Conservation (phyloP, 108 stramenopile genomes). For the Cyclotella cryptica region DNA sequence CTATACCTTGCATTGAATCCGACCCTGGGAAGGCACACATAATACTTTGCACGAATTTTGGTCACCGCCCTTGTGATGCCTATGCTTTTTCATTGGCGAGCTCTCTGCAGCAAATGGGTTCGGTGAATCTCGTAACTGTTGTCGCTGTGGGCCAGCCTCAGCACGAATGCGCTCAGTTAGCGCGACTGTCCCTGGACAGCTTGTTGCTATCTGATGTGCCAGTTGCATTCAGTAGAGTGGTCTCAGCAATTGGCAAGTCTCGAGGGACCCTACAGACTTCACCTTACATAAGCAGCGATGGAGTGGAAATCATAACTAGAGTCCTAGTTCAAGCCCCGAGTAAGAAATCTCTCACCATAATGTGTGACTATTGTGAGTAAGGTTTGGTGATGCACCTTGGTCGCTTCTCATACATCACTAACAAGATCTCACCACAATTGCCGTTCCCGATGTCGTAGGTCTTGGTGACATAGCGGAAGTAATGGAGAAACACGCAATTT, state of each 20-base stretch:
- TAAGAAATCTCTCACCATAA: slow-evolving; percentile 39
- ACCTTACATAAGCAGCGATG: slow-evolving; percentile 27
- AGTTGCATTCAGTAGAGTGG: slow-evolving; percentile 25
- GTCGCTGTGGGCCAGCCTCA: slow-evolving; percentile 35
- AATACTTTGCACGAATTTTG: slow-evolving; percentile 45
- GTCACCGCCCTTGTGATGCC: slow-evolving; percentile 36
- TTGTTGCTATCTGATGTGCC: slow-evolving; percentile 41
- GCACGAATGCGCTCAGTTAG: slow-evolving; percentile 24
- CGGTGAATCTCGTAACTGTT: slow-evolving; percentile 37
- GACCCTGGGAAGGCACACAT: slow-evolving; percentile 25
- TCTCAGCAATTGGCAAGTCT: background rate
- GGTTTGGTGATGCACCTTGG: background rate
- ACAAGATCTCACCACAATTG: background rate
- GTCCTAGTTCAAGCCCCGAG: slow-evolving; percentile 29
- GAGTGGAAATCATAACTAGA: slow-evolving; percentile 37
- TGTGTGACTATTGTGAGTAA: slow-evolving; percentile 26
- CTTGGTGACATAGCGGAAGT: slow-evolving; percentile 40
- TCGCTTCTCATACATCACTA: background rate
- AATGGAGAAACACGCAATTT: slow-evolving; percentile 26
- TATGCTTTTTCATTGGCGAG: slow-evolving; percentile 34
- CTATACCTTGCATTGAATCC: slow-evolving; percentile 17
- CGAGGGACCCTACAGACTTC: slow-evolving; percentile 16
- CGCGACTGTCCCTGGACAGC: slow-evolving; percentile 41
- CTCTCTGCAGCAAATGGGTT: slow-evolving; percentile 44
- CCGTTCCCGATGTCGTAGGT: background rate